Percentiles rank a stretch among this genome's conserved stretches.
Evolutionary conservation across 75 land plant species (phyloP).

Genomic region (Azolla pinnata): DNA sequence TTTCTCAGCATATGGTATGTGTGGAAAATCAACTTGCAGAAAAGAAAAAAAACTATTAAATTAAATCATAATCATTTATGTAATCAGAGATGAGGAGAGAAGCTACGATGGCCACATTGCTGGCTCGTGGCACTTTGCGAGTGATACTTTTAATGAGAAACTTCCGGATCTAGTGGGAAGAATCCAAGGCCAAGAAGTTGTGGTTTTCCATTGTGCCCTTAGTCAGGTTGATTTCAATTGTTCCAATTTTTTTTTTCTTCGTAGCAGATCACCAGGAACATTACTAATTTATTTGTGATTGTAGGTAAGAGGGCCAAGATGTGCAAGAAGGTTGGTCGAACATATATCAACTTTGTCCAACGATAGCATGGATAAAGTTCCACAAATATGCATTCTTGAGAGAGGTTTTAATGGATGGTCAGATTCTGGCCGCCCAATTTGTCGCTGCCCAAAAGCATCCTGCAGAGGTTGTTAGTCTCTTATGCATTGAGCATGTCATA

Average conservation of each 20-base stretch:
- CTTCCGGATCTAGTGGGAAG: slow-evolving; percentile 51
- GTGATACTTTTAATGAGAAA: slow-evolving; percentile 55
- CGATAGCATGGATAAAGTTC: slow-evolving; percentile 36
- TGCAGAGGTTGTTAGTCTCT: slow-evolving; percentile 42
- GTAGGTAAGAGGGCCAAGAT: slow-evolving; percentile 86
- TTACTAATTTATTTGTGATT: not conserved
- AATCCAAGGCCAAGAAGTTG: slow-evolving; percentile 55
- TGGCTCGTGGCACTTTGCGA: slow-evolving; percentile 79
- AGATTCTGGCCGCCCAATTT: slow-evolving; percentile 64
- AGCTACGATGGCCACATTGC: slow-evolving; percentile 83
- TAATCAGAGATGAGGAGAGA: slow-evolving; percentile 85
- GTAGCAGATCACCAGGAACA: not conserved
- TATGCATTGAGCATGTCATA: too few relatives aligned
- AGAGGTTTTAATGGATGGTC: slow-evolving; percentile 94
- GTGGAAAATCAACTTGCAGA: not conserved
- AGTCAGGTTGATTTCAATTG: slow-evolving; percentile 97
- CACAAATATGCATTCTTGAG: slow-evolving; percentile 63
- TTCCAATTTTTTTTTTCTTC: too few relatives aligned
- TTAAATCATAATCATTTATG: not conserved
- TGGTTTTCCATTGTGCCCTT: slow-evolving; percentile 89
- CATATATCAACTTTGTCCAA: slow-evolving; percentile 31
- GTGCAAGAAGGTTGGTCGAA: slow-evolving; percentile 51
- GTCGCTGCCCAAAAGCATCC: slow-evolving; percentile 51
- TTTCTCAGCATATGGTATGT: too few relatives aligned
- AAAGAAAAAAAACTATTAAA: not conserved